phyloP scores from a whole-genome alignment of 805 yeast genomes.

The Saccharomycopsis javanensis region DNA sequence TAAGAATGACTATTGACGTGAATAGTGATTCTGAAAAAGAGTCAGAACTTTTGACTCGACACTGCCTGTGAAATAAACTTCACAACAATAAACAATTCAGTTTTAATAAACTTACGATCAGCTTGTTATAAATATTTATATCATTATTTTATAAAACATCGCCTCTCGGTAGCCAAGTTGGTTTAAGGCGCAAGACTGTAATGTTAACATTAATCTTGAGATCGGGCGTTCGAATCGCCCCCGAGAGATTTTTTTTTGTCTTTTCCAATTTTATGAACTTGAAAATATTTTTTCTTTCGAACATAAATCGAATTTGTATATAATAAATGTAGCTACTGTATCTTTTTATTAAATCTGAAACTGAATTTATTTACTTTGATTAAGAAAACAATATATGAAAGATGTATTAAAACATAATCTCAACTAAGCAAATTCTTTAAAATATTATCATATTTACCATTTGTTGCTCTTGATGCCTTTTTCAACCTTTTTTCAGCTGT shows the following conservation, averaged over 20 bases:
- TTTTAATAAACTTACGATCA: too few relatives aligned
- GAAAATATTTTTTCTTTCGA: not conserved
- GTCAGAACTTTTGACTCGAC: too few relatives aligned
- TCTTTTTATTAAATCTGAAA: too few relatives aligned
- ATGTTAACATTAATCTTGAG: constrained; percentile 49
- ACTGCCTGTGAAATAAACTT: too few relatives aligned
- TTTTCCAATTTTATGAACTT: not conserved
- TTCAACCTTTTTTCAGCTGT: constrained; percentile 60
- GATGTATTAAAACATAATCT: not conserved
- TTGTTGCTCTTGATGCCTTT: constrained; percentile 71
- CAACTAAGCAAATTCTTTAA: constrained; percentile 24
- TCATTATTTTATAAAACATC: too few relatives aligned
- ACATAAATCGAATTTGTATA: not conserved
- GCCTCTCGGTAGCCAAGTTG: constrained; percentile 49
- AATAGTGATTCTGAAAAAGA: too few relatives aligned
- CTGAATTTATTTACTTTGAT: too few relatives aligned
- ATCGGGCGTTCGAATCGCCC: constrained; percentile 43
- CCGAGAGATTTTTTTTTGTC: constrained; percentile 4
- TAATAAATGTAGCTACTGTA: too few relatives aligned
- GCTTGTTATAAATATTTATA: too few relatives aligned
- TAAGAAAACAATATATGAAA: too few relatives aligned
- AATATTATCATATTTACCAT: constrained; percentile 61
- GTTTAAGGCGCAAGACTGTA: constrained; percentile 79
- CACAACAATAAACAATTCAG: too few relatives aligned
- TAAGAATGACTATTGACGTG: too few relatives aligned